Percentiles rank a stretch among this genome's conserved stretches.
Evolutionary conservation across 2,329 filamentous ascomycete species (phyloP).

Genomic region (Helotiales sp.): DNA sequence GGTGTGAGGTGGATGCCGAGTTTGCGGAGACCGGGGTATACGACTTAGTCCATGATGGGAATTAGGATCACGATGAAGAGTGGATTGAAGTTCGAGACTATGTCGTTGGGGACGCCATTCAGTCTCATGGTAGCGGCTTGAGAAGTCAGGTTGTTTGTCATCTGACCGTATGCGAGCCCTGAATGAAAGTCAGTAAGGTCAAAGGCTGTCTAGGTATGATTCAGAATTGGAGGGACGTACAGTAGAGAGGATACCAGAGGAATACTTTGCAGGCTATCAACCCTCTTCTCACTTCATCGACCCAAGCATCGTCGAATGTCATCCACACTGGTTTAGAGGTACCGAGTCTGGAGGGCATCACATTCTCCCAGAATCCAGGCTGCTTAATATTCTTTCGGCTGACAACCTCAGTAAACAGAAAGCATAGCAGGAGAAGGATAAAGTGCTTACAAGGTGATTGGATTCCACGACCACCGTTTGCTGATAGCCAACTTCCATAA

Average conservation of each 20-base stretch:
- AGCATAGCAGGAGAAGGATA: not conserved
- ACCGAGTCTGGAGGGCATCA: constrained; percentile 54
- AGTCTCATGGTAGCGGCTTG: constrained; percentile 56
- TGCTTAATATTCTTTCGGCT: constrained; percentile 52
- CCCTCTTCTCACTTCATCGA: constrained; percentile 61
- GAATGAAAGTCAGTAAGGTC: not conserved
- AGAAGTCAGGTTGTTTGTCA: constrained; percentile 66
- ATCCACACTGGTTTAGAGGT: constrained; percentile 69
- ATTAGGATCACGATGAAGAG: constrained; percentile 59
- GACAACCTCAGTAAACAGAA: not conserved
- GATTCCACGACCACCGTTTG: constrained; percentile 55
- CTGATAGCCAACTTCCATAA: constrained; percentile 56
- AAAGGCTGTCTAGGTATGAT: not conserved
- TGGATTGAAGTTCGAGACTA: constrained; percentile 60
- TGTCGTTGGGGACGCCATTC: constrained; percentile 57
- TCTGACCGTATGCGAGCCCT: constrained; percentile 48
- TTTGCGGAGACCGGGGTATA: constrained; percentile 59
- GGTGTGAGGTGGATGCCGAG: constrained; percentile 55
- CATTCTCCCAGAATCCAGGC: constrained; percentile 57
- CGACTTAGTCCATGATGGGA: constrained; percentile 49
- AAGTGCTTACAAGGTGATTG: constrained; percentile 46
- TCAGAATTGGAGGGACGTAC: not conserved
- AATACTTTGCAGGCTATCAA: constrained; percentile 66
- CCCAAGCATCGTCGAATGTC: constrained; percentile 79
- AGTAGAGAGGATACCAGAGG: constrained; percentile 66